Evolutionary conservation across 345 rosid genomes (phyloP).

Genomic region (Chamaenerion angustifolium): DNA sequence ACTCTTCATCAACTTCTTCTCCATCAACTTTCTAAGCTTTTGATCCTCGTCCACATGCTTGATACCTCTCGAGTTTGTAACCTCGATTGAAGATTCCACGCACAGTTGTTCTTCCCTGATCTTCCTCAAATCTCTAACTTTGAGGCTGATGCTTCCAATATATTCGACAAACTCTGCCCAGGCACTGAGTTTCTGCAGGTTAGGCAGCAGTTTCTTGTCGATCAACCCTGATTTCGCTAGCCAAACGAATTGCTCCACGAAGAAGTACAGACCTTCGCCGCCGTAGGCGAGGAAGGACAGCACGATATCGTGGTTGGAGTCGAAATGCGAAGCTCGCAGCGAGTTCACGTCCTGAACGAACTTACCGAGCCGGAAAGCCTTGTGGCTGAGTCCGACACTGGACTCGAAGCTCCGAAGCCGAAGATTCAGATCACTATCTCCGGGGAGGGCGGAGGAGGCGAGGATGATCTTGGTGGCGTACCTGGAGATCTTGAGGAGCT

Average conservation of each 20-base stretch:
- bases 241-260: no score
- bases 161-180: constrained; percentile 76
- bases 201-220: constrained; percentile 33
- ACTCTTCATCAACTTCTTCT: constrained; percentile 62
- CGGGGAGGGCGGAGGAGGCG: constrained; percentile 45
- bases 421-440: constrained; percentile 18
- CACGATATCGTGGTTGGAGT: no score
- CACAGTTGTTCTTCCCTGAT: constrained; percentile 37
- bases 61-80: constrained; percentile 37
- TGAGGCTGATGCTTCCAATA: constrained; percentile 50
- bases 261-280: no score
- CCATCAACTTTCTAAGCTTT: constrained; percentile 39
- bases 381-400: constrained; percentile 83
- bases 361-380: constrained; percentile 91
- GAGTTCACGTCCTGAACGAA: constrained; percentile 88
- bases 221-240: no score
- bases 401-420: constrained; percentile 78
- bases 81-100: constrained; percentile 34
- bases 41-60: constrained; percentile 27
- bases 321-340: no score
- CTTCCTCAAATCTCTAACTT: constrained; percentile 58
- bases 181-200: constrained; percentile 52
- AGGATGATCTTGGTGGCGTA: no score
- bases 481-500: no score
- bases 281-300: no score